A percentile compares a stretch with the other conserved stretches of the same genome.
phyloP scores from a whole-genome alignment of 345 rosid genomes.

The Sisymbrium altissimum region DNA sequence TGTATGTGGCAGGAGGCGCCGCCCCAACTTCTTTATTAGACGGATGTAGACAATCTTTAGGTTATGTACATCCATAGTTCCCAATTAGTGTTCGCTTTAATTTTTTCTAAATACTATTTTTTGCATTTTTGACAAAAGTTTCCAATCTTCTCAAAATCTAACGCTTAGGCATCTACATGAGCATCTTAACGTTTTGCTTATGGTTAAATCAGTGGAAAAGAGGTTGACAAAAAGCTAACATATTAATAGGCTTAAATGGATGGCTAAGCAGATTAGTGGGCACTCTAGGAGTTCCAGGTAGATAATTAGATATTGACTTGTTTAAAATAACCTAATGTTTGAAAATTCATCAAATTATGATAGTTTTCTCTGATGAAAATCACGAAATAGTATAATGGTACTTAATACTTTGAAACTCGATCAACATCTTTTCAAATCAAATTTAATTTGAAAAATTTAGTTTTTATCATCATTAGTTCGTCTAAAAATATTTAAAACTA shows the following conservation, averaged over 20 bases:
- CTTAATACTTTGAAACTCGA: neutral
- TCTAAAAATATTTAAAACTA: neutral
- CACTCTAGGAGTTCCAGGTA: neutral
- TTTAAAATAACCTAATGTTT: neutral
- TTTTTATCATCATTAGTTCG: neutral
- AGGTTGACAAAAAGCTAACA: neutral
- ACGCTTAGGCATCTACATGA: neutral
- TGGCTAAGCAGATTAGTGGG: neutral
- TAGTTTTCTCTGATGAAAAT: neutral
- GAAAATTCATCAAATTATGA: neutral
- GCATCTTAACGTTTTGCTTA: neutral
- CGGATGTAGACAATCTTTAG: neutral
- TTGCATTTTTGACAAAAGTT: neutral
- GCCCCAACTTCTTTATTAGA: slow-evolving; percentile 2
- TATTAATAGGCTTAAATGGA: neutral
- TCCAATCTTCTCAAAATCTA: neutral
- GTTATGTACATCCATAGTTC: neutral
- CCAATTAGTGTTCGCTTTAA: neutral
- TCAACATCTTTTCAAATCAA: neutral
- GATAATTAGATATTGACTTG: neutral
- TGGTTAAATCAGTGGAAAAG: neutral
- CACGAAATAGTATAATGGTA: neutral
- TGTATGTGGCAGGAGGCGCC: slow-evolving; percentile 11
- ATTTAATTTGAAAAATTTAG: neutral
- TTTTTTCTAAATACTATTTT: neutral